Conservation (phyloP, 2,329 filamentous ascomycete genomes). For the Penicillium sumatraense region DNA sequence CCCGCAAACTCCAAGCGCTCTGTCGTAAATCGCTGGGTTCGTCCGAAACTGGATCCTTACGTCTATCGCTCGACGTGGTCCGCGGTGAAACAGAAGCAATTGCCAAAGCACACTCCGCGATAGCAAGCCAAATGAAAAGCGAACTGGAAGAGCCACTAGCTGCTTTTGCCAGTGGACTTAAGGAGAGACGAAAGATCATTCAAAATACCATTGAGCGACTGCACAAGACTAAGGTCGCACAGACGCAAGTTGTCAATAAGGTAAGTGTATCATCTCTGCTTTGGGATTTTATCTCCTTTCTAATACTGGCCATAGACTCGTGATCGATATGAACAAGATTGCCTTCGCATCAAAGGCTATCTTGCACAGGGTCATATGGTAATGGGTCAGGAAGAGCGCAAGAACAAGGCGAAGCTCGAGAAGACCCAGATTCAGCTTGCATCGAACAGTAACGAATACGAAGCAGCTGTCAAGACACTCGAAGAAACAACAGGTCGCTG, state of each 20-base stretch:
- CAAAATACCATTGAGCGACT: conserved; percentile 93
- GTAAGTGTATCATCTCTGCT: conserved; percentile 48
- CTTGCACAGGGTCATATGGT: conserved; percentile 99
- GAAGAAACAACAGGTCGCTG: conserved; percentile 94
- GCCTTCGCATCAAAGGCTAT: conserved; percentile 97
- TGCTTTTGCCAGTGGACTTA: conserved; percentile 92
- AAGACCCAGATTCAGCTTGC: conserved; percentile 97
- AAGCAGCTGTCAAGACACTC: conserved; percentile 86
- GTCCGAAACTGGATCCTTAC: conserved; percentile 81
- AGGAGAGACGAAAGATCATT: conserved; percentile 94
- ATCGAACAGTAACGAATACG: conserved; percentile 89
- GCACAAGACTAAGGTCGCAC: conserved; percentile 88
- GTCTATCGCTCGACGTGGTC: conserved; percentile 82
- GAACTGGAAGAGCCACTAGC: conserved; percentile 92
- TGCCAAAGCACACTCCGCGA: conserved; percentile 88
- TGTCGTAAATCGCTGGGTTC: conserved; percentile 89
- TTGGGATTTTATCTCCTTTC: background rate
- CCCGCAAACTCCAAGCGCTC: conserved; percentile 83
- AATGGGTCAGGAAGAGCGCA: conserved; percentile 98
- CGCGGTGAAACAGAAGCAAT: conserved; percentile 89
- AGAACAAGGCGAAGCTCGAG: conserved; percentile 98
- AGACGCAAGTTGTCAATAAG: conserved; percentile 91
- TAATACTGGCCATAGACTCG: conserved; percentile 64
- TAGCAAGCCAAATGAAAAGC: conserved; percentile 91
- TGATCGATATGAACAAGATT: conserved; percentile 96